These are phyloP conservation scores for Rhizopogon vulgaris DNA, from an alignment of 768 basidiomycete genomes.

Conservation along the genomic window DNA sequence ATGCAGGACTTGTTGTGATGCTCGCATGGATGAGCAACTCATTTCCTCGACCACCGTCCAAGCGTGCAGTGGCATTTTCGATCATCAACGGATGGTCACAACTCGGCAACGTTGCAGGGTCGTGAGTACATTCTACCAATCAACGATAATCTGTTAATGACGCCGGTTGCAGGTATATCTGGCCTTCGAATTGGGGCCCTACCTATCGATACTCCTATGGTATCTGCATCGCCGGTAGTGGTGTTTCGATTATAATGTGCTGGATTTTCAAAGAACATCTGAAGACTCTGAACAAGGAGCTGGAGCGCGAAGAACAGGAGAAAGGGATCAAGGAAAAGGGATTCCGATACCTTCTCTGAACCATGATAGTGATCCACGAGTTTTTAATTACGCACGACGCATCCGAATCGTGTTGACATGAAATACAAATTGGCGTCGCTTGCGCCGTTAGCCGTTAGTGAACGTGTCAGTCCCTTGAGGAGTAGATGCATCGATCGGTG, in stretches of 20 bases:
- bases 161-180: constrained; percentile 45
- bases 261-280: constrained; percentile 41
- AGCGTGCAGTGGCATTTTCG: constrained; percentile 79
- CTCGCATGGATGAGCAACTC: constrained; percentile 46
- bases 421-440: background rate
- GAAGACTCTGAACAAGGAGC: constrained; percentile 31
- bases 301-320: constrained; percentile 33
- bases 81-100: constrained; percentile 79
- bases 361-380: background rate
- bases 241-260: constrained; percentile 44
- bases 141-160: background rate
- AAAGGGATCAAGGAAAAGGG: constrained; percentile 37
- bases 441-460: background rate
- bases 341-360: constrained; percentile 47
- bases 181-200: constrained; percentile 66
- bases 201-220: constrained; percentile 66
- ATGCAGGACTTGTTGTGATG: constrained; percentile 67
- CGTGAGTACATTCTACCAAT: constrained; percentile 42
- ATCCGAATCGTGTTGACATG: background rate
- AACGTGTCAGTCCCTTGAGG: constrained; percentile 1
- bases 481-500: background rate
- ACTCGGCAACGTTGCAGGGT: constrained; percentile 78
- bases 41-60: constrained; percentile 73
- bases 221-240: constrained; percentile 61
- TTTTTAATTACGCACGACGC: background rate